Evolutionary conservation across 352 stramenopile genomes (phyloP).

Genomic region (Lagenidium giganteum): DNA sequence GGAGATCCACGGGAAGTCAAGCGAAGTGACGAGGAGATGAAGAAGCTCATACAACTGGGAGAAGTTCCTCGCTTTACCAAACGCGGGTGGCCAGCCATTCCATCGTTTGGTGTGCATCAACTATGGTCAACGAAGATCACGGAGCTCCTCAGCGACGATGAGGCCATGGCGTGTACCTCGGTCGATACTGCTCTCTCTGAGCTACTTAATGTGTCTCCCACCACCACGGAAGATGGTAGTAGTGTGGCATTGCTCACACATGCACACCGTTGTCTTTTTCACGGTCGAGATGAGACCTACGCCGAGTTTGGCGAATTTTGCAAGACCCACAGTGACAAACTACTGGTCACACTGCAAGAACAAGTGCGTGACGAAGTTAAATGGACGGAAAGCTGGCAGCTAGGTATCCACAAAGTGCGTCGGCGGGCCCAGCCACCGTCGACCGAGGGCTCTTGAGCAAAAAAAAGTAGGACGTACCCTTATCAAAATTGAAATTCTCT

Average conservation of each 20-base stretch:
- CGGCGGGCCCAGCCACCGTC: too few relatives aligned
- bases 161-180: slow-evolving; percentile 5
- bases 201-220: slow-evolving; percentile 10
- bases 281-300: slow-evolving; percentile 36
- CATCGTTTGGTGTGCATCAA: slow-evolving; percentile 27
- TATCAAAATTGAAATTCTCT: too few relatives aligned
- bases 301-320: slow-evolving; percentile 28
- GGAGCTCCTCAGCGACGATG: slow-evolving; percentile 15
- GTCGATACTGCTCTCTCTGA: slow-evolving; percentile 2
- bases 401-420: slow-evolving; percentile 30
- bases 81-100: slow-evolving; percentile 42
- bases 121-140: slow-evolving; percentile 7
- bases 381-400: slow-evolving; percentile 39
- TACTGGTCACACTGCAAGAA: slow-evolving; percentile 28
- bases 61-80: slow-evolving; percentile 47
- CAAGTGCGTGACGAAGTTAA: slow-evolving; percentile 53
- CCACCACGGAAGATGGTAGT: slow-evolving; percentile 20
- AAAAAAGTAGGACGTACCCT: too few relatives aligned
- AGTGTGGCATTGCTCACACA: slow-evolving; percentile 50
- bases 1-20: slow-evolving; percentile 52
- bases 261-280: slow-evolving; percentile 49
- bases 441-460: too few relatives aligned
- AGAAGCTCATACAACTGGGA: slow-evolving; percentile 32
- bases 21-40: slow-evolving; percentile 35
- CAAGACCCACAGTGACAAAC: slow-evolving; percentile 5